phyloP scores from a whole-genome alignment of 2,329 filamentous ascomycete species.

The Diaporthe sp. region DNA sequence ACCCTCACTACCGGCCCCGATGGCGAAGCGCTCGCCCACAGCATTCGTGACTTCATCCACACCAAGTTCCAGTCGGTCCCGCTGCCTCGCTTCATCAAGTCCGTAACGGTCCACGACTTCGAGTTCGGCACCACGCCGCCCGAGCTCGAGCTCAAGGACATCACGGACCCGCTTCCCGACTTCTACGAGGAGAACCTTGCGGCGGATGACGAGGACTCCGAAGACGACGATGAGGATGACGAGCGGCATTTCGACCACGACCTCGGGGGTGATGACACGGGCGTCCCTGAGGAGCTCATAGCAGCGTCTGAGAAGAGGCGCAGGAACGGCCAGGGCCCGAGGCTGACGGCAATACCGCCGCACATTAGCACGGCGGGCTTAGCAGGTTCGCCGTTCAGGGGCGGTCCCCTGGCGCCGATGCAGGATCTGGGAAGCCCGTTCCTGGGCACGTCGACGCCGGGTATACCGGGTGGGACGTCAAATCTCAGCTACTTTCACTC shows the following conservation, averaged over 20 bases:
- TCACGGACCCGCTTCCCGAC: constrained; percentile 93
- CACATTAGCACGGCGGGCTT: constrained; percentile 56
- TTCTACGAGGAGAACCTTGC: constrained; percentile 91
- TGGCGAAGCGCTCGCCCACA: constrained; percentile 85
- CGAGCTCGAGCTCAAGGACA: constrained; percentile 92
- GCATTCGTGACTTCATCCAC: constrained; percentile 93
- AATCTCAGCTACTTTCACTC: constrained; percentile 88
- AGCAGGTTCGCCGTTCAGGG: not conserved
- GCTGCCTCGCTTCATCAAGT: constrained; percentile 95
- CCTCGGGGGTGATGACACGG: constrained; percentile 48
- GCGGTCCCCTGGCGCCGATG: constrained; percentile 24
- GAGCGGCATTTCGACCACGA: constrained; percentile 54
- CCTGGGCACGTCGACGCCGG: constrained; percentile 71
- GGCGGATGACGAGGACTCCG: constrained; percentile 69
- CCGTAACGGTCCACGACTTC: constrained; percentile 94
- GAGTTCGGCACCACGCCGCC: constrained; percentile 89
- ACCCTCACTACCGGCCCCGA: constrained; percentile 91
- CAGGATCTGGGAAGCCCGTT: constrained; percentile 68
- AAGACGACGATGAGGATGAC: constrained; percentile 60
- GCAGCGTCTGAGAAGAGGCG: constrained; percentile 43
- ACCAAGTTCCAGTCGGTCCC: constrained; percentile 94
- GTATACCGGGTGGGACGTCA: constrained; percentile 78
- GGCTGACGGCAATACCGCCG: constrained; percentile 49
- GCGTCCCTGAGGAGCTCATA: constrained; percentile 51
- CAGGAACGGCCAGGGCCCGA: constrained; percentile 40